Conservation (phyloP, 176 grass and related monocot species). For the Phragmites australis region DNA sequence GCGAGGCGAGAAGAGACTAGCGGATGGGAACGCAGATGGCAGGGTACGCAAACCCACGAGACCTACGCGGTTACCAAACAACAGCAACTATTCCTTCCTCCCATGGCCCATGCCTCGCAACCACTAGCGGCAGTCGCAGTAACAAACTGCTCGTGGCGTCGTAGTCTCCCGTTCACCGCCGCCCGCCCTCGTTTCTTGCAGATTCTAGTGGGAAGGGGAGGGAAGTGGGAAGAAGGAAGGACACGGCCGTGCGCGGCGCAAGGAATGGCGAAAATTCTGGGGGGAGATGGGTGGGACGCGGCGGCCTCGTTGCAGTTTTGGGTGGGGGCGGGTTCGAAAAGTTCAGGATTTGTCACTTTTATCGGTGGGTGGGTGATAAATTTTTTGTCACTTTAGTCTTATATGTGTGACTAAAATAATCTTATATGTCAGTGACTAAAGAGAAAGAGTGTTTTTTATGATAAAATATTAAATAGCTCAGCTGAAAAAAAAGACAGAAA, state of each 20-base stretch:
- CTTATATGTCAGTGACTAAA: no score
- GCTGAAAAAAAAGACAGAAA: no score
- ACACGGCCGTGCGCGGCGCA: slow-evolving; percentile 3
- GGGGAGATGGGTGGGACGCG: slow-evolving; percentile 9
- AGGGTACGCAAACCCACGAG: slow-evolving; percentile 49
- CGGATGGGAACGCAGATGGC: slow-evolving; percentile 46
- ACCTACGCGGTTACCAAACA: slow-evolving; percentile 33
- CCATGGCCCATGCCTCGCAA: neutral
- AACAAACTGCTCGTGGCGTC: slow-evolving; percentile 17
- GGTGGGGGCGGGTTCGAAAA: no score
- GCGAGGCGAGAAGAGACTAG: neutral
- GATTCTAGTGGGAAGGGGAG: neutral
- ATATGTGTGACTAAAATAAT: no score
- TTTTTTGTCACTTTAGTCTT: no score
- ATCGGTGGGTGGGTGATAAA: no score
- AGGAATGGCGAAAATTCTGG: neutral
- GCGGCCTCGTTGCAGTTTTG: slow-evolving; percentile 35
- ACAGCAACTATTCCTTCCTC: neutral
- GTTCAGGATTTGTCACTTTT: no score
- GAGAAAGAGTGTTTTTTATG: no score
- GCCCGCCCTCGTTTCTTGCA: neutral
- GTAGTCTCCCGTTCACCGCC: neutral
- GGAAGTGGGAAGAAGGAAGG: neutral
- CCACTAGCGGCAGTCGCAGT: neutral
- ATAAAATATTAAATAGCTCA: no score